Base-by-base conservation (phyloP, 148 eudicot genomes). In the Camellia granthamiana region DNA sequence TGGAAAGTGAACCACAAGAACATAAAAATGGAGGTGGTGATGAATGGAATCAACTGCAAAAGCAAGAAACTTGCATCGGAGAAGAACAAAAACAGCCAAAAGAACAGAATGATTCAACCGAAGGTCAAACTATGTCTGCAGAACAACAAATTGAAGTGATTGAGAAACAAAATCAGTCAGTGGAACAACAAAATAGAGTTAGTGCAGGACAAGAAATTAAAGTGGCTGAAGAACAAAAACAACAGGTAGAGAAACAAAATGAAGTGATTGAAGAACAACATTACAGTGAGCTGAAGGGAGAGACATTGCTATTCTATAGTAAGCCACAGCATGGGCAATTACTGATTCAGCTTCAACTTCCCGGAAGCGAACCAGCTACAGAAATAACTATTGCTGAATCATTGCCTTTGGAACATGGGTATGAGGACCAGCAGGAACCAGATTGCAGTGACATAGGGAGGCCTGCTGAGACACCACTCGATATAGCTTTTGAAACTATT, bases 331-430 rank as follows among this genome's bases (percentile, higher is more conserved):
- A 8, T 4, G 46, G 41, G 59, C 38, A 56, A 49, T 69, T 69
- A 62, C 63, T 44, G 55, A 19, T 69, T 52, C 52, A 52, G 43
- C 16, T 70, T 58, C 68, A 55, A 3, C 55, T 14, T 58, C 65
- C 81, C 43, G 9, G 58, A 16, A 51, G 63, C 23, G 54, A 78
- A 68, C 13, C 64, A 42, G 3, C 62, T 3, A 54, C 16, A 52
- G 46, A 18, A 79, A 4, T 58, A 58, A 23, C 16, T 43, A 21
- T 41, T 15, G 11, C 52, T 42, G 74, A 52, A 54, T 52, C 76
- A 19, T 51, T 77, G 64, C 74, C 74, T 78, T 68, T 78, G 74
- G 65, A 56, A 3, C 52, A 51, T 78, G 47, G 2, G 62, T 55
- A 67, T 6, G 23, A 63, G 46, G 12, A 65, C 41, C 59, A 67